Base-by-base conservation (phyloP, 2,329 filamentous ascomycete species). In the Camillea tinctor region DNA sequence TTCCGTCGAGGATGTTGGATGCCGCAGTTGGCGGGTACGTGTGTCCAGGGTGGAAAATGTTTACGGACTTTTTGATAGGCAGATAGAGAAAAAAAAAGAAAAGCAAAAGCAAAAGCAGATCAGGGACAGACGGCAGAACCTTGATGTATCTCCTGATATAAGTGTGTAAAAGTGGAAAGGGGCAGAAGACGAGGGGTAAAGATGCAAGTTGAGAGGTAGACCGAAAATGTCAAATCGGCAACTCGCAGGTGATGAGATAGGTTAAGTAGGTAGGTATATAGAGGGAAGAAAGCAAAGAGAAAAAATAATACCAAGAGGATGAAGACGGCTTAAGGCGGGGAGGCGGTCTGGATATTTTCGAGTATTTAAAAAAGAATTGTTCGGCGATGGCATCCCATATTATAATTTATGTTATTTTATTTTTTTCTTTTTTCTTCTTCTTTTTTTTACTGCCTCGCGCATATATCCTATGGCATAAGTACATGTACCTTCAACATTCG, bases 51-150 rank as follows among this genome's bases (percentile, higher is more conserved):
- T 62, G 65, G 58, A 59, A 44, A 55, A 44, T 58, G 23, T 51
- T 30, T 63, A 68, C 60, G 62, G 63, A 63, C 69, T n/a, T n/a
- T n/a, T n/a, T n/a, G n/a, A n/a, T n/a, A 68, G 62, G 67, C 61
- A 68, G 63, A 62, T 65, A 55, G 62, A 58, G 60, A 44, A 64
- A 23, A 54, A 24, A 54, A 24, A 20, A 54, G 40, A 51, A 53
- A 40, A 23, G 52, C 20, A 54, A 24, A 44, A 17, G 5, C 13
- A 44, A 17, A 17, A 40, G 4, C 36, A 40, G 15, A 44, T 44
- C 36, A 44, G 36, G 36, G 17, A 44, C 36, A 40, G 15, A 40
- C 36, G n/a, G 26, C 8, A 11, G 13, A 30, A 30, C 26, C 26
- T 30, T 30, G 26, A 30, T 30, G 26, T 11, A 11, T 7, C 26